These are phyloP conservation scores for Calocybe indica DNA, from an alignment of 768 basidiomycete species.

Conservation along the genomic window DNA sequence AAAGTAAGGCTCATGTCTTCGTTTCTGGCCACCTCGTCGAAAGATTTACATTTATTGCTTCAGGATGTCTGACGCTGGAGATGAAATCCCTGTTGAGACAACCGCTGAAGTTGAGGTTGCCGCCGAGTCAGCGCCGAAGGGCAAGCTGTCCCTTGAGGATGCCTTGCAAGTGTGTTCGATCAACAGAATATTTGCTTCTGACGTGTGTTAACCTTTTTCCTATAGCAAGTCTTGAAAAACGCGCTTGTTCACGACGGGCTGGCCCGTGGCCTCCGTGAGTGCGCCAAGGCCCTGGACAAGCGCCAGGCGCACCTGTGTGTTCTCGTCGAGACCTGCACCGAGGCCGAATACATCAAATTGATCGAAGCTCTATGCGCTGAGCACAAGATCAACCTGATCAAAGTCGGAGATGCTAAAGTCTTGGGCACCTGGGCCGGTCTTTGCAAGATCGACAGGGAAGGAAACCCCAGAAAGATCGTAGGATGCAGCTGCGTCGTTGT, in stretches of 20 bases:
- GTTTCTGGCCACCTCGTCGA: background rate
- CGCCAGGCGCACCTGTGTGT: conserved; percentile 98
- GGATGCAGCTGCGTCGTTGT: conserved; percentile 94
- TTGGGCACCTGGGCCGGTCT: conserved; percentile 98
- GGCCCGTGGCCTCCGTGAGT: conserved; percentile 95
- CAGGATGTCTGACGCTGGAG: conserved; percentile 98
- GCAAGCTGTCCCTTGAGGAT: conserved; percentile 94
- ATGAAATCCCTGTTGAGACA: conserved; percentile 80
- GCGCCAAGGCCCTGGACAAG: conserved; percentile 97
- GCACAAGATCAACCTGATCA: conserved; percentile 99
- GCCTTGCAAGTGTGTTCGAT: conserved; percentile 64
- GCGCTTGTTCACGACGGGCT: conserved; percentile 98
- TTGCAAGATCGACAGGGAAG: conserved; percentile 99
- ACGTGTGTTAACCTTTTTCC: conserved; percentile 5
- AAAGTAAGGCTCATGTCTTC: conserved; percentile 27
- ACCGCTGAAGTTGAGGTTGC: conserved; percentile 77
- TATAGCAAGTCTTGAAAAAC: conserved; percentile 97
- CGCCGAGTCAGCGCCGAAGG: conserved; percentile 79
- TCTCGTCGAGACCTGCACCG: conserved; percentile 97
- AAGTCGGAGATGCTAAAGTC: conserved; percentile 96
- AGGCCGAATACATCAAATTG: conserved; percentile 99
- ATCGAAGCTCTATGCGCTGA: conserved; percentile 99
- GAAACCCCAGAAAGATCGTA: conserved; percentile 95
- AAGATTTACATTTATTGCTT: conserved; percentile 6
- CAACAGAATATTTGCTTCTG: background rate